Evolutionary conservation across 2,329 filamentous ascomycete species (phyloP), one percentile per base, ranked within the genome.

Genomic region (Aspergillus pseudoterreus): DNA sequence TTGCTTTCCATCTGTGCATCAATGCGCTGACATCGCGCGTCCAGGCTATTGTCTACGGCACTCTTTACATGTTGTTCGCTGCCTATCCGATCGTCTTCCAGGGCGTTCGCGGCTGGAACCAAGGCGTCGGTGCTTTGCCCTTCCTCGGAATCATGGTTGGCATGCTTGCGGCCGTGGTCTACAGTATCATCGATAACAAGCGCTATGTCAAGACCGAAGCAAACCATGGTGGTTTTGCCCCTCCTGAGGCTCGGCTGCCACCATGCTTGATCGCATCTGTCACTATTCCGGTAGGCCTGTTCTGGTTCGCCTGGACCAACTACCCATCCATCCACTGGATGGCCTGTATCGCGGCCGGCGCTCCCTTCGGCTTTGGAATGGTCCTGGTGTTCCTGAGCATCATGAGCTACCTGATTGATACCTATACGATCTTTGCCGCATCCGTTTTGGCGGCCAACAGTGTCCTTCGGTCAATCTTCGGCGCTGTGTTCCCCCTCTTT

Each of bases 261-360:
- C 74, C 77, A 6, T 71, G 69, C 41, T 76, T 79, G 49, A 55
- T 78, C 3, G 76, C 76, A 14, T 72, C 70, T 48, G 71, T 80
- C 21, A 67, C 70, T 5, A 69, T 85, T 36, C 81, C 82, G 0
- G 68, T 82, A 38, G 77, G 79, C 9, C 70, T 83, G 1, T 82
- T 83, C 65, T 82, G 79, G 79, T 79, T 83, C 48, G 80, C 79
- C 0, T 83, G 81, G 81, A 81, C 80, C 0, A 78, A 80, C 46
- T 77, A 68, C 43, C 72, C 65, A 55, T 64, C 60, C 10, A 63
- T 71, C 46, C 69, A 71, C 58, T 72, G 70, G 70, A 65, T 71
- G 53, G 67, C 62, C 2, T 64, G 63, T 14, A 65, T 72, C 46
- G 62, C 68, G 9, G 69, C 64, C 3, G 64, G 62, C 3, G 70